Evolutionary conservation across 768 basidiomycete genomes (phyloP).

Genomic region (Postia placenta): DNA sequence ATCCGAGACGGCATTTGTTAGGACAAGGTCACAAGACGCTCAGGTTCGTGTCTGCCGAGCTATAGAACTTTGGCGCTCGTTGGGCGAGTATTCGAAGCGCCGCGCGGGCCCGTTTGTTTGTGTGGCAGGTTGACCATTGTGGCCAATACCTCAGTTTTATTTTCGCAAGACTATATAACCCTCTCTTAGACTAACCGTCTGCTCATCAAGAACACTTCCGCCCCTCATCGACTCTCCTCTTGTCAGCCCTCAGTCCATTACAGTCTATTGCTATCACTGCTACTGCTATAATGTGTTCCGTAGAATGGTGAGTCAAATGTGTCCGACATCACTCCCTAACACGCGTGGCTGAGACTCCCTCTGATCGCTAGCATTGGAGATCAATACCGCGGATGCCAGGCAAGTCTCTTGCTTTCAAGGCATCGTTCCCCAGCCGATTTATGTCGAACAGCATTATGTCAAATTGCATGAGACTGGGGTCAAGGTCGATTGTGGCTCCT

Average conservation of each 20-base stretch:
- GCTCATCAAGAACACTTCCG: not conserved
- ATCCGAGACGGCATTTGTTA: not conserved
- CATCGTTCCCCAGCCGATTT: not conserved
- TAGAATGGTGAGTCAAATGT: conserved; percentile 20
- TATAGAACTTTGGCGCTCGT: not conserved
- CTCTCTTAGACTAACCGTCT: not conserved
- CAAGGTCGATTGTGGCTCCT: conserved; percentile 22
- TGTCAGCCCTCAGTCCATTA: not conserved
- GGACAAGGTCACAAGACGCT: not conserved
- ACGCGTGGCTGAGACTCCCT: no score
- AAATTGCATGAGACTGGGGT: conserved; percentile 25
- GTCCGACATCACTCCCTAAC: not conserved
- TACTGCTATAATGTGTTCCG: conserved; percentile 18
- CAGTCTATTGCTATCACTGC: no score
- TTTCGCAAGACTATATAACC: not conserved
- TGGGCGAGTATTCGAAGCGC: not conserved
- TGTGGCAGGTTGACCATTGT: not conserved
- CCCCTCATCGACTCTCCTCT: not conserved
- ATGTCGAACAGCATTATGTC: conserved; percentile 19
- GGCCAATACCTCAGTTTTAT: conserved; percentile 1
- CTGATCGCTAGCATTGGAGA: conserved; percentile 6
- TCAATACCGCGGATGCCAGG: conserved; percentile 25
- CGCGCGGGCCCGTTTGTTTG: not conserved
- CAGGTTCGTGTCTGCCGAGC: not conserved
- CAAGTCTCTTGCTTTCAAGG: conserved; percentile 4